phyloP scores from a whole-genome alignment of 208 protist species.

The Tritrichomonas foetus region DNA sequence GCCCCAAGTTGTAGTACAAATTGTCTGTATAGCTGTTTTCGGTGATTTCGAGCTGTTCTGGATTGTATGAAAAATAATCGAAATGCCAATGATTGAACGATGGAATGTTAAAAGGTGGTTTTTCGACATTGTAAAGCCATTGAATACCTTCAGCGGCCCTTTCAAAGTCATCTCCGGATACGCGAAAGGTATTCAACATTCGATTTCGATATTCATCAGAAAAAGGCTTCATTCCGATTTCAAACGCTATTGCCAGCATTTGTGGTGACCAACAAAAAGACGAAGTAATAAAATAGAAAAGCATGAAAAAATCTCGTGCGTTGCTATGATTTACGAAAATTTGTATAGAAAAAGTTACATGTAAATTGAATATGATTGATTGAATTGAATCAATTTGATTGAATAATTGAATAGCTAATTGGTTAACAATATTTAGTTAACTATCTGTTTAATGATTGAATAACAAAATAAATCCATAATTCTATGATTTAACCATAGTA shows the following conservation, averaged over 20 bases:
- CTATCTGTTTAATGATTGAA: too few species aligned
- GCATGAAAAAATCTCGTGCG: too few species aligned
- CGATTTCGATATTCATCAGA: not conserved
- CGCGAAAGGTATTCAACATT: not conserved
- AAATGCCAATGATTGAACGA: conserved; percentile 37
- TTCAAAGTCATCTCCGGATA: not conserved
- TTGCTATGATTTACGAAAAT: too few species aligned
- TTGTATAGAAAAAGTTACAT: too few species aligned
- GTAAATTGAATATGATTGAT: too few species aligned
- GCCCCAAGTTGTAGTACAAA: not conserved
- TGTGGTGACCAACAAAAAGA: not conserved
- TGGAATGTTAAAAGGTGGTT: not conserved
- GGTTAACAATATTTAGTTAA: too few species aligned
- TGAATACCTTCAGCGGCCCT: not conserved
- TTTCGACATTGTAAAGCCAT: not conserved
- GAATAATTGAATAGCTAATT: too few species aligned
- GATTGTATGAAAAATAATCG: not conserved
- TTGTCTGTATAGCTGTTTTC: not conserved
- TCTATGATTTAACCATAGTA: too few species aligned
- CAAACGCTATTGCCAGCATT: not conserved
- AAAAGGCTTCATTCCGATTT: not conserved
- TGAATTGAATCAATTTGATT: too few species aligned
- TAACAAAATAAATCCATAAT: too few species aligned
- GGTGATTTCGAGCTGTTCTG: not conserved
- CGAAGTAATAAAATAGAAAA: not conserved